Conservation (phyloP, 2,329 filamentous ascomycete species). For the Cadophora gregata region DNA sequence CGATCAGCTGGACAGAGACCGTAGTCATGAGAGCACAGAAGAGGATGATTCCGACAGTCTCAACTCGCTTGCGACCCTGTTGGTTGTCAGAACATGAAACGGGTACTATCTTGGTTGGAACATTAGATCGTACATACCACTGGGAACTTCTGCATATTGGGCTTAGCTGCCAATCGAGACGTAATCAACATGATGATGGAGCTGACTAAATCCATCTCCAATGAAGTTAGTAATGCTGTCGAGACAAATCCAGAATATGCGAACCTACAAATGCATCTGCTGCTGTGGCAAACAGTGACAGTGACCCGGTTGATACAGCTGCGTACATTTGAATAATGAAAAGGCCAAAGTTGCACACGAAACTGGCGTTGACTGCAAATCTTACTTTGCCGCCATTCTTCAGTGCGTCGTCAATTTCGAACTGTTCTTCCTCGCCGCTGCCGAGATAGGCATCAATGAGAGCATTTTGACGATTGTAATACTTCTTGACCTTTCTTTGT, state of each 20-base stretch:
- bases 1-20: slow-evolving; percentile 66
- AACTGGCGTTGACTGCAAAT: slow-evolving; percentile 59
- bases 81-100: slow-evolving; percentile 20
- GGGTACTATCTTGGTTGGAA: neutral
- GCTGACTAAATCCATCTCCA: slow-evolving; percentile 66
- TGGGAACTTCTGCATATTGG: slow-evolving; percentile 67
- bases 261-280: slow-evolving; percentile 64
- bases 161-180: slow-evolving; percentile 61
- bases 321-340: slow-evolving; percentile 65
- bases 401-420: slow-evolving; percentile 56
- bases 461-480: slow-evolving; percentile 55
- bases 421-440: slow-evolving; percentile 60
- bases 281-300: slow-evolving; percentile 69
- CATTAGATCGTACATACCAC: slow-evolving; percentile 50
- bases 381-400: slow-evolving; percentile 58
- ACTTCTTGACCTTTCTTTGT: slow-evolving; percentile 52
- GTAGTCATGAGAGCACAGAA: slow-evolving; percentile 72
- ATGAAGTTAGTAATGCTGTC: slow-evolving; percentile 22
- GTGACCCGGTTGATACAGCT: slow-evolving; percentile 61
- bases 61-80: slow-evolving; percentile 63
- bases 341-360: slow-evolving; percentile 57
- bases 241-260: neutral
- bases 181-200: slow-evolving; percentile 68
- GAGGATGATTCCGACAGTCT: slow-evolving; percentile 69
- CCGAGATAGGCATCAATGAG: slow-evolving; percentile 60